These are phyloP conservation scores for Yamadazyma kanchanaburiensis DNA, from an alignment of 1,139 yeast species.

Conservation along the genomic window DNA sequence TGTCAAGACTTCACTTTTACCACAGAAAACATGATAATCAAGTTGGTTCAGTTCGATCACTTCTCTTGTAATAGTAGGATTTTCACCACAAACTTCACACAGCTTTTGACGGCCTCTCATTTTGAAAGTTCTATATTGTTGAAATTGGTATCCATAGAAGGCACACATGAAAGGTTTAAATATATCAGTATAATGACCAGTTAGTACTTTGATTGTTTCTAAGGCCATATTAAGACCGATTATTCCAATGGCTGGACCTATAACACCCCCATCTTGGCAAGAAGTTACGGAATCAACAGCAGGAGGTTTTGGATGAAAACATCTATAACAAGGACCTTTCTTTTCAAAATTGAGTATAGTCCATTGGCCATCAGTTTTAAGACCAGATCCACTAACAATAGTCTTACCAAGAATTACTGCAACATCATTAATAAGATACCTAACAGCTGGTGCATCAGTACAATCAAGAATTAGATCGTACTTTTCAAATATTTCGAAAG, in stretches of 20 bases:
- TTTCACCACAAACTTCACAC: slow-evolving; percentile 68
- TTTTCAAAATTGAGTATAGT: slow-evolving; percentile 66
- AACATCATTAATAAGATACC: slow-evolving; percentile 86
- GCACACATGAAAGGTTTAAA: slow-evolving; percentile 69
- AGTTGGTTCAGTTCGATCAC: slow-evolving; percentile 44
- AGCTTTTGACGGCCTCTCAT: slow-evolving; percentile 66
- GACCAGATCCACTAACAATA: slow-evolving; percentile 87
- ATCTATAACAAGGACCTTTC: slow-evolving; percentile 88
- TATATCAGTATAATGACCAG: slow-evolving; percentile 50
- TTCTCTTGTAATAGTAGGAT: slow-evolving; percentile 43
- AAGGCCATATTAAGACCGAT: slow-evolving; percentile 88
- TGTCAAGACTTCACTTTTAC: slow-evolving; percentile 45
- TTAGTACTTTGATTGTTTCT: slow-evolving; percentile 75
- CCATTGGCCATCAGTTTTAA: slow-evolving; percentile 88
- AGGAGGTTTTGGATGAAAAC: slow-evolving; percentile 90
- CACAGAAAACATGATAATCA: slow-evolving; percentile 76
- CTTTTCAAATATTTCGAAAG: slow-evolving; percentile 54
- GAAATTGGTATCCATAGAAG: slow-evolving; percentile 74
- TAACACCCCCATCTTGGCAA: slow-evolving; percentile 92
- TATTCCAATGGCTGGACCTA: slow-evolving; percentile 93
- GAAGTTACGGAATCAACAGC: slow-evolving; percentile 78
- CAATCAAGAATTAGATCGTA: slow-evolving; percentile 87
- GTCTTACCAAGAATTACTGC: slow-evolving; percentile 69
- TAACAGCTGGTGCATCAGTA: slow-evolving; percentile 86
- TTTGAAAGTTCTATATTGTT: slow-evolving; percentile 66